Evolutionary conservation across 1,139 yeast genomes (phyloP).

Genomic region (Kurtzmaniella natalensis): DNA sequence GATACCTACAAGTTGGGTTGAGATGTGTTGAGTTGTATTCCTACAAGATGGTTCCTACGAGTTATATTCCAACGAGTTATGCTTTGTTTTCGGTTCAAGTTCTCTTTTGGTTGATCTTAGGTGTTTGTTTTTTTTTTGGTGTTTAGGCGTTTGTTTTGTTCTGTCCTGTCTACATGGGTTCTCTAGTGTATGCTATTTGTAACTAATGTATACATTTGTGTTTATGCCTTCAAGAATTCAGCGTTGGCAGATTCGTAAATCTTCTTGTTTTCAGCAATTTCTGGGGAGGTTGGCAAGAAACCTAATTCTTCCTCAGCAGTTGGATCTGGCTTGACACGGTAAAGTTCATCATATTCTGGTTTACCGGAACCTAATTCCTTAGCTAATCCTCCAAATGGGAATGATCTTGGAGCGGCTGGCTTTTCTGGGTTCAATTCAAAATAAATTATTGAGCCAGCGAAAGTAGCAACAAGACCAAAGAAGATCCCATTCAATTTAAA

Average conservation of each 20-base stretch:
- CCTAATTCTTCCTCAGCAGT: constrained; percentile 40
- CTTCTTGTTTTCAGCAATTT: constrained; percentile 25
- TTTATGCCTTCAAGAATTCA: constrained; percentile 31
- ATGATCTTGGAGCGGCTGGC: constrained; percentile 74
- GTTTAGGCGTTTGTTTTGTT: neutral
- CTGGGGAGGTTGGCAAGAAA: constrained; percentile 30
- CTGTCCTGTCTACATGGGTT: neutral
- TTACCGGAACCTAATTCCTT: constrained; percentile 64
- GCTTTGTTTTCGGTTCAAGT: too few relatives aligned
- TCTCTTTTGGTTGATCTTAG: too few relatives aligned
- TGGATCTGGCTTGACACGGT: constrained; percentile 40
- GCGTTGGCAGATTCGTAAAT: constrained; percentile 34
- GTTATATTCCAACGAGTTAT: too few relatives aligned
- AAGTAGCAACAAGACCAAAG: constrained; percentile 51
- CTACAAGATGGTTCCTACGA: too few relatives aligned
- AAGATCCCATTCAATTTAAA: constrained; percentile 49
- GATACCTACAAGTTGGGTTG: too few relatives aligned
- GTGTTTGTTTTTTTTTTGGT: neutral
- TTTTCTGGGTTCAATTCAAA: constrained; percentile 67
- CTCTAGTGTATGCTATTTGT: neutral
- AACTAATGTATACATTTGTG: constrained; percentile 1
- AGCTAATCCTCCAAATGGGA: constrained; percentile 73
- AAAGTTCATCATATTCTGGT: constrained; percentile 42
- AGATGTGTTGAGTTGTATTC: too few relatives aligned
- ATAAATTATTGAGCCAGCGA: constrained; percentile 51